Conservation (phyloP, 805 yeast genomes). For the Candida fluviatilis region DNA sequence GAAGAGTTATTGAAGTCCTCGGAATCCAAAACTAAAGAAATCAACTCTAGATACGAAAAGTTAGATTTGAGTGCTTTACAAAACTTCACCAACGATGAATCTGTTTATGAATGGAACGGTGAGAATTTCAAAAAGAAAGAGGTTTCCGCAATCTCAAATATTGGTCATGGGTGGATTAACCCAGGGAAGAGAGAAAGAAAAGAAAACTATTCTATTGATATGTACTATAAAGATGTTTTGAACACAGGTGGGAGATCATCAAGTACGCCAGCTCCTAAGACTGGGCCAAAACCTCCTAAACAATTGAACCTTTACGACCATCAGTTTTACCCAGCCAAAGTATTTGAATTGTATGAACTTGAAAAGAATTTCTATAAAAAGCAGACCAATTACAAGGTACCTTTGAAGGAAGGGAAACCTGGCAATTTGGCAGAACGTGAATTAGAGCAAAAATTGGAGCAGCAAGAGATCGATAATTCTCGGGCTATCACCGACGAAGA, state of each 20-base stretch:
- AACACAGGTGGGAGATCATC: constrained; percentile 63
- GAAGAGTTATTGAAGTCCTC: constrained; percentile 59
- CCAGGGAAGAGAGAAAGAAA: constrained; percentile 84
- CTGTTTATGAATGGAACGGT: constrained; percentile 87
- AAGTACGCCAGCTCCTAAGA: constrained; percentile 29
- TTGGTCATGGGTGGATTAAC: constrained; percentile 68
- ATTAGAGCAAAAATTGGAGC: constrained; percentile 52
- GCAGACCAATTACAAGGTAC: constrained; percentile 59
- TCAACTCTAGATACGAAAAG: constrained; percentile 60
- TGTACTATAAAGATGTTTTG: constrained; percentile 77
- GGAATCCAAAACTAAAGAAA: constrained; percentile 57
- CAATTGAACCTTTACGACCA: constrained; percentile 82
- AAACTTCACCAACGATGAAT: constrained; percentile 61
- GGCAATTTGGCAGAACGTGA: constrained; percentile 29
- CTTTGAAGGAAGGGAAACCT: constrained; percentile 52
- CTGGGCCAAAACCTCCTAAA: constrained; percentile 80
- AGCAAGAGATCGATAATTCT: constrained; percentile 70
- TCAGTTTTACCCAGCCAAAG: constrained; percentile 80
- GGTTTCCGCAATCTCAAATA: constrained; percentile 43
- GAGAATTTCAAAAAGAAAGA: constrained; percentile 70
- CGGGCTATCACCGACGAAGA: constrained; percentile 83
- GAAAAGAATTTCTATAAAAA: constrained; percentile 78
- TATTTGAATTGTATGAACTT: constrained; percentile 71
- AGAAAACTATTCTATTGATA: constrained; percentile 82
- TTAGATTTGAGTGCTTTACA: constrained; percentile 76